Base-by-base conservation (phyloP, 2,329 filamentous ascomycete species). In the Epichloe sp. region DNA sequence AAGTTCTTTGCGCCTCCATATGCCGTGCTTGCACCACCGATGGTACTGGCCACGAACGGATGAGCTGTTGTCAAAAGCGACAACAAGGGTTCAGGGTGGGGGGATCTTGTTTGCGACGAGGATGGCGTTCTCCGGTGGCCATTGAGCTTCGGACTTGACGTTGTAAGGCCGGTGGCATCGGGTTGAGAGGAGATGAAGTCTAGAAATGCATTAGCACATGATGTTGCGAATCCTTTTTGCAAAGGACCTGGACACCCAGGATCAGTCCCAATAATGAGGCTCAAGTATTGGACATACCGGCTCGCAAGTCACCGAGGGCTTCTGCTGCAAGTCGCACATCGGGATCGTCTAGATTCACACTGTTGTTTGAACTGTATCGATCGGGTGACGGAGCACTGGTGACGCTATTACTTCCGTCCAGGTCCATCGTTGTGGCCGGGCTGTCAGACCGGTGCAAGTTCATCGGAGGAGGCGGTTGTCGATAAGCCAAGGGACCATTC, bases 1-100 rank as follows among this genome's bases (percentile, higher is more conserved):
- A 91, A 94, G 58, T 90, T 88, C 68, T 97, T 96, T 11, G 87
- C 89, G 3, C 79, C 83, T 31, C 85, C 84, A 65, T 97, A 97
- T 1, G 87, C 88, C 1, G 86, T 88, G 7, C 91, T 78, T 0
- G 89, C 91, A 49, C 84, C 83, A 57, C 87, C 88, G 59, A 95
- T 90, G 0, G 89, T 88, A 31, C 82, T 88, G 10, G 87, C 88
- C 15, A 96, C 78, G 54, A 94, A 74, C 0, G 91, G 91, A 62
- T 96, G 89, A 1, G 87, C 87, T 2, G 88, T 90, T 0, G 89
- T 94, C 21, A 97, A 78, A 1, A 97, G 79, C 5, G 88, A 86
- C 3, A 97, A 73, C 5, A 96, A 75, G 1, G 90, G 93, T 65
- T 96, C 89, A 5, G 81, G 76, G 41, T 84, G 77, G 73, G 68